Evolutionary conservation across 2,329 filamentous ascomycete species (phyloP), one percentile per base, ranked within the genome.

Genomic region (Rhytidhysteron rufulum): DNA sequence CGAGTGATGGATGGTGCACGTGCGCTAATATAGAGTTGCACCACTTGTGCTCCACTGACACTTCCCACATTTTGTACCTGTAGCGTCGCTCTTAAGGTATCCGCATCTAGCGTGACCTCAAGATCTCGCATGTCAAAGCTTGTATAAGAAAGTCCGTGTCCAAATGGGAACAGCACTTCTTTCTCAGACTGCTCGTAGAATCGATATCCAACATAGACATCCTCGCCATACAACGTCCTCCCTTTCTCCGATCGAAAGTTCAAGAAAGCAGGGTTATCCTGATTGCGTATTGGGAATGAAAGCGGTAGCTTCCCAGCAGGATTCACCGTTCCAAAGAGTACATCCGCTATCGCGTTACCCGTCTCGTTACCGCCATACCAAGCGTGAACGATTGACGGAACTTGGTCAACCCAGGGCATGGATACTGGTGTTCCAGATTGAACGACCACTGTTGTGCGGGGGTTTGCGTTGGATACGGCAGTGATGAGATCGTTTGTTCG

Each of bases 291-390:
- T 2, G 82, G 82, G 57, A 85, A 81, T 18, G 75, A 77, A 31
- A 85, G 78, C 2, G 74, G 72, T 16, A 83, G 71, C 57, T 76
- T 80, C 27, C 80, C 80, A 0, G 75, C 79, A 0, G 80, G 80
- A 60, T 80, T 82, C 42, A 74, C 71, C 40, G 75, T 66, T 16
- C 80, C 80, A 53, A 79, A 83, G 3, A 83, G 67, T 24, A 83
- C 69, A 45, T 82, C 77, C 0, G 80, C 80, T 2, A 83, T 71
- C 2, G 80, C 80, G 44, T 80, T 67, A 0, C 80, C 80, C 17
- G 79, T 79, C 63, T 83, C 66, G 50, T 84, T 80, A 0, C 78
- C 80, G 15, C 80, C 80, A 51, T 86, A 86, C 65, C 85, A 86
- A 58, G 85, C 81, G 54, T 86, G 82, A 0, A 86, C 66, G 0